These are phyloP conservation scores for Zanthoxylum bungeanum DNA, from an alignment of 345 rosid genomes.

Conservation along the genomic window DNA sequence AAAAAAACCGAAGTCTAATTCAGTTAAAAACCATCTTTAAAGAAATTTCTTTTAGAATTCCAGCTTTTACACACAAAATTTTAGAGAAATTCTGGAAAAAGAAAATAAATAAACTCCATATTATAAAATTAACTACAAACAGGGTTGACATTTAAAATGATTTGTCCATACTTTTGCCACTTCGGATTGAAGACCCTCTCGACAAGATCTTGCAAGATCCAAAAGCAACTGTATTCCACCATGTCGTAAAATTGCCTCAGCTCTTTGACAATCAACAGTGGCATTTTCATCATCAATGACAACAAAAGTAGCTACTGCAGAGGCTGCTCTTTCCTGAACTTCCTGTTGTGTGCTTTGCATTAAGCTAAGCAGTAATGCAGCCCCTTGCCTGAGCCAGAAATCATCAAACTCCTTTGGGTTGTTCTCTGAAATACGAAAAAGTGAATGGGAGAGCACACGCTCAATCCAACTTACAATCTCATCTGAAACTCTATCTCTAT, in stretches of 20 bases:
- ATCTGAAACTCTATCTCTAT: constrained; percentile 1
- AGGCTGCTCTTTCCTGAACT: constrained; percentile 42
- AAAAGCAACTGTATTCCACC: constrained; percentile 33
- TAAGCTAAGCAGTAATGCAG: constrained; percentile 25
- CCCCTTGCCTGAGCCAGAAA: constrained; percentile 39
- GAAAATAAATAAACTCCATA: too few species aligned
- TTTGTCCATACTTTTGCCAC: constrained; percentile 28
- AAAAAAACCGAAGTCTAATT: not conserved
- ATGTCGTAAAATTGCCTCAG: constrained; percentile 25
- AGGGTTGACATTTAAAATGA: not conserved
- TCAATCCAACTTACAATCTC: constrained; percentile 31
- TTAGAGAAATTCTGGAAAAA: not conserved
- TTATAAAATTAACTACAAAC: not conserved
- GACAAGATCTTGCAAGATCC: constrained; percentile 32
- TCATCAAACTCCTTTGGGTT: constrained; percentile 24
- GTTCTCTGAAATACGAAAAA: constrained; percentile 29
- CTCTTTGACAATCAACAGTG: constrained; percentile 31
- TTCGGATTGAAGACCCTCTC: constrained; percentile 37
- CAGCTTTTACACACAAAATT: not conserved
- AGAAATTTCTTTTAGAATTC: not conserved
- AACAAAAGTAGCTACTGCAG: constrained; percentile 36
- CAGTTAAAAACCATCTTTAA: not conserved
- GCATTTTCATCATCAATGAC: constrained; percentile 40
- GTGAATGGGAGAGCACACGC: constrained; percentile 36
- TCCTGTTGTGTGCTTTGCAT: constrained; percentile 31